Evolutionary conservation across 306 rosid genomes (phyloP).

Genomic region (Vicia sativa): DNA sequence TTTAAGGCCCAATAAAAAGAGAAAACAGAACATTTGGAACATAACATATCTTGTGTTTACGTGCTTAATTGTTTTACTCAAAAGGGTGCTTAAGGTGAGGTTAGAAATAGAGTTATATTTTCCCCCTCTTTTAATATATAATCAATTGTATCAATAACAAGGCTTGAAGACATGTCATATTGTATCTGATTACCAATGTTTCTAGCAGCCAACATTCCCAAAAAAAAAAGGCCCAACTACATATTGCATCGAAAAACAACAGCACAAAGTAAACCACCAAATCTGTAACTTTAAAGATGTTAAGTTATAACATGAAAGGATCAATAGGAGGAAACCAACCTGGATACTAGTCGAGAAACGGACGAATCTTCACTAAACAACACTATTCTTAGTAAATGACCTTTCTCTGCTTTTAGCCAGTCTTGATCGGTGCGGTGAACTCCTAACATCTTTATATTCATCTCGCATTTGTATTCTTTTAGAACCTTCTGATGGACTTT

Average conservation of each 20-base stretch:
- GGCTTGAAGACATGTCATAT: background rate
- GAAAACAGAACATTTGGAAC: too few species aligned
- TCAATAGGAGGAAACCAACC: conserved; percentile 38
- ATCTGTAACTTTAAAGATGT: conserved; percentile 13
- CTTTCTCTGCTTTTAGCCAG: conserved; percentile 34
- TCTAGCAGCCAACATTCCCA: conserved; percentile 1
- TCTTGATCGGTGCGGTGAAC: conserved; percentile 32
- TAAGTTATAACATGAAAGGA: conserved; percentile 23
- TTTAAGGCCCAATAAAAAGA: too few species aligned
- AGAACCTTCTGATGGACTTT: conserved; percentile 22
- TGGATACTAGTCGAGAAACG: conserved; percentile 26
- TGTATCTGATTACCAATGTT: background rate
- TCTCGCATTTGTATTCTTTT: conserved; percentile 30
- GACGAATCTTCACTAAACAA: conserved; percentile 32
- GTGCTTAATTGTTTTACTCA: too few species aligned
- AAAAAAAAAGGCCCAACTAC: too few species aligned
- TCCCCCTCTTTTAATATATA: background rate
- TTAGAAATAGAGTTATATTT: too few species aligned
- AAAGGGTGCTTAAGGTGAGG: too few species aligned
- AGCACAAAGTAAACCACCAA: conserved; percentile 1
- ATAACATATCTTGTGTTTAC: too few species aligned
- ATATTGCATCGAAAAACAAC: conserved; percentile 1
- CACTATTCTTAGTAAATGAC: conserved; percentile 39
- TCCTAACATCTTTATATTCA: conserved; percentile 30
- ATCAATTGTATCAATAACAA: background rate